Evolutionary conservation across 2,329 filamentous ascomycete species (phyloP).

Genomic region (Claviceps cyperi): DNA sequence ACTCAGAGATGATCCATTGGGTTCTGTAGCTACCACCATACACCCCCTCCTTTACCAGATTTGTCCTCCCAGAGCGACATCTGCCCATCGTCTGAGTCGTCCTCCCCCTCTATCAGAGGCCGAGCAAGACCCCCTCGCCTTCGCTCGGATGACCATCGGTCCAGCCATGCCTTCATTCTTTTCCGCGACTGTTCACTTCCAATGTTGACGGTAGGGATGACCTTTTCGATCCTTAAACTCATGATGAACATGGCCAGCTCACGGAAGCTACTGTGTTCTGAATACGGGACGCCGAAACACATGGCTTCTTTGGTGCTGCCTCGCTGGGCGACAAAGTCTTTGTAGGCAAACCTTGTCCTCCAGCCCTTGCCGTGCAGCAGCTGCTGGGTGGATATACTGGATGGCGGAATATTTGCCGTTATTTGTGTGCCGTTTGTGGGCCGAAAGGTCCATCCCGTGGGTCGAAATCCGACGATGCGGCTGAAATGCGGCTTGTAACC

Average conservation of each 20-base stretch:
- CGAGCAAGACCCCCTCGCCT: constrained; percentile 37
- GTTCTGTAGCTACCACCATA: constrained; percentile 21
- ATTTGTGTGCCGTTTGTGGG: constrained; percentile 45
- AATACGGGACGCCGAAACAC: constrained; percentile 91
- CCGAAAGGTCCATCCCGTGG: constrained; percentile 87
- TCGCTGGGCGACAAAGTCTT: constrained; percentile 65
- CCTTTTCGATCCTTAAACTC: constrained; percentile 68
- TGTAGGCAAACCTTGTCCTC: constrained; percentile 57
- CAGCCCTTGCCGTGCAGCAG: constrained; percentile 50
- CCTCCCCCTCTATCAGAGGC: constrained; percentile 26
- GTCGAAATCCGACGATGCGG: constrained; percentile 78
- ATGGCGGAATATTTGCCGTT: constrained; percentile 34
- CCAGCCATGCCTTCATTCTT: constrained; percentile 51
- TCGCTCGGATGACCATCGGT: constrained; percentile 46
- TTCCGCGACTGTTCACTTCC: constrained; percentile 41
- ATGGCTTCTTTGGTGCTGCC: constrained; percentile 71
- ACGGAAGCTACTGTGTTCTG: constrained; percentile 87
- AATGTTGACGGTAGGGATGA: constrained; percentile 87
- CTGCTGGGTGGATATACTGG: constrained; percentile 33
- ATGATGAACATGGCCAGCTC: constrained; percentile 92
- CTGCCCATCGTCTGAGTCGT: constrained; percentile 16
- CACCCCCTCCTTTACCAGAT: constrained; percentile 22
- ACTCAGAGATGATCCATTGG: neutral
- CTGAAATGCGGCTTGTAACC: constrained; percentile 69
- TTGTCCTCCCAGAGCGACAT: constrained; percentile 25